Base-by-base conservation (phyloP, 768 basidiomycete species). In the Lentinula sp. region DNA sequence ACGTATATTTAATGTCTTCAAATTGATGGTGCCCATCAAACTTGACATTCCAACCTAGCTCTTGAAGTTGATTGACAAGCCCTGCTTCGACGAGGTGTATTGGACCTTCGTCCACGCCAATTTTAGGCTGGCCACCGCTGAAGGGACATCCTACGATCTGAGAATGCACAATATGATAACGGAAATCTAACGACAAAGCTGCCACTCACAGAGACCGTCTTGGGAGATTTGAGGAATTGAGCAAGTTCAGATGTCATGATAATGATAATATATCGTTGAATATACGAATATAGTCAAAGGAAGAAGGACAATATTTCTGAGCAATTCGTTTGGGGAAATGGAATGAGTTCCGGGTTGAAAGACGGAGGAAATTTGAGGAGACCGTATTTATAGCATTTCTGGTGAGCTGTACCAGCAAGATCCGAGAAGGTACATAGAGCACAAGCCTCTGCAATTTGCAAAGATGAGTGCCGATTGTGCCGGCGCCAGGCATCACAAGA, bases 111-210 rank as follows among this genome's bases (percentile, higher is more conserved):
- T 95, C 94, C 10, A 95, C 92, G 37, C 94, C 93, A 28, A 83
- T 72, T 72, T 81, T 86, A 16, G 88, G 80, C 90, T 95, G 70
- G 16, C 39, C n/a, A 13, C 48, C 45, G 28, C 91, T 93, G 82
- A 97, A 97, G 15, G 95, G 95, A 76, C 95, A 97, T 32, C 93
- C 94, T 33, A 98, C 87, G 67, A 98, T 91, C 89, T 95, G 58
- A 52, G 46, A 43, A 41, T 52, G 52, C 68, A 57, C 23, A 18
- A 43, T 56, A 32, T 23, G 48, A 61, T 23, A 39, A 36, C 43
- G 20, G 53, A 15, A 42, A 52, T 23, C 54, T 59, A 28, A 28
- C 28, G 13, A 33, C 57, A 33, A 37, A 46, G 46, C 12, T n/a
- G 36, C 12, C 41, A 82, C 91, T 73, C 70, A 95, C 93, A 54